These are phyloP conservation scores for Excoecaria agallocha DNA, from an alignment of 345 rosid species.

Conservation along the genomic window DNA sequence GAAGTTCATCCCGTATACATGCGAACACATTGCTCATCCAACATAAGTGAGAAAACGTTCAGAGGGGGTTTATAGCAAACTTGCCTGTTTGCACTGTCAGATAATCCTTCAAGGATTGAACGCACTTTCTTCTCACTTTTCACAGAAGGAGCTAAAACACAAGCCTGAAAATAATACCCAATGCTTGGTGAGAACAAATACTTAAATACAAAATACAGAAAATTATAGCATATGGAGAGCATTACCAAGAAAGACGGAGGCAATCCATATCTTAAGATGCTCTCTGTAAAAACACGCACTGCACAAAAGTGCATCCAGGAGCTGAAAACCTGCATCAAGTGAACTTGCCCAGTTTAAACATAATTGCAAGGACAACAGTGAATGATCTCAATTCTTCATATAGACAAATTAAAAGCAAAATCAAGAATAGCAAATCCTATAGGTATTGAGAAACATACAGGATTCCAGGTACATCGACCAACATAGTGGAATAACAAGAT, in stretches of 20 bases:
- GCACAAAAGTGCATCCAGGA: conserved; percentile 99
- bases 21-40: background rate
- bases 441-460: background rate
- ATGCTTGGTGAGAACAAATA: conserved; percentile 13
- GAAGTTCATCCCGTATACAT: background rate
- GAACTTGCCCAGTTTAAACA: conserved; percentile 11
- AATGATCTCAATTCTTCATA: background rate
- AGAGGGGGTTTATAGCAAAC: conserved; percentile 8
- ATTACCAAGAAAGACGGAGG: conserved; percentile 94
- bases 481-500: background rate
- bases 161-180: conserved; percentile 56
- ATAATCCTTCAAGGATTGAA: conserved; percentile 76
- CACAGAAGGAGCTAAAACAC: conserved; percentile 73
- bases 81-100: conserved; percentile 78
- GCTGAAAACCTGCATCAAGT: conserved; percentile 73
- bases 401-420: background rate
- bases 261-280: conserved; percentile 96
- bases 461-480: background rate
- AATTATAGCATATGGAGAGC: conserved; percentile 3
- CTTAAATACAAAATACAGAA: conserved; percentile 1
- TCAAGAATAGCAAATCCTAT: background rate
- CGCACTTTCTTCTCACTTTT: conserved; percentile 96
- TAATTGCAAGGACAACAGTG: background rate
- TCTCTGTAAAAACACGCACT: conserved; percentile 87
- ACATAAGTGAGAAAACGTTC: background rate